These are phyloP conservation scores for Fonsecaea multimorphosa DNA, from an alignment of 2,329 filamentous ascomycete species.

Conservation along the genomic window DNA sequence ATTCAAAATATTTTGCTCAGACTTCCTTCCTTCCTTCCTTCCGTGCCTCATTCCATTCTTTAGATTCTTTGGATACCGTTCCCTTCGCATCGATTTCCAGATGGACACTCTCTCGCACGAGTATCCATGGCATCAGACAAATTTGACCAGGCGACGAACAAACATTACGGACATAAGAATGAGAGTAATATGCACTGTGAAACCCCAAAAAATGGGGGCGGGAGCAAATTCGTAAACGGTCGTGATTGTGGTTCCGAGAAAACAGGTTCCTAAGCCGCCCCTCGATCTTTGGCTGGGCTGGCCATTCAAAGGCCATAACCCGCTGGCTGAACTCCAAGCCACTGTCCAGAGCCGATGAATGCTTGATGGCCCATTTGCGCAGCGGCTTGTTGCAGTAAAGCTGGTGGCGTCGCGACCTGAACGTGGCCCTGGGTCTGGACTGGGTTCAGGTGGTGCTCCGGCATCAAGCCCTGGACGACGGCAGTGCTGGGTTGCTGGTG, in stretches of 20 bases:
- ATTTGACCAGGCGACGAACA: no score
- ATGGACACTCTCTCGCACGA: no score
- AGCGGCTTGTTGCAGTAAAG: background rate
- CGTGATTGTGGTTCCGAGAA: background rate
- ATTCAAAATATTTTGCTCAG: no score
- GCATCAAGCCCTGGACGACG: background rate
- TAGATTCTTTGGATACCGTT: no score
- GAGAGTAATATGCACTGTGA: no score
- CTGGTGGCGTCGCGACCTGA: background rate
- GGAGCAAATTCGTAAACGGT: background rate
- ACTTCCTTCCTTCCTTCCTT: no score
- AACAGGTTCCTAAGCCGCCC: background rate
- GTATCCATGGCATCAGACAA: no score
- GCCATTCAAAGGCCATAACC: no score
- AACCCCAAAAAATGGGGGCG: no score
- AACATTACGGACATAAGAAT: no score
- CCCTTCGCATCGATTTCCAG: no score
- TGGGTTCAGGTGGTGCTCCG: background rate
- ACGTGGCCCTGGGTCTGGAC: background rate
- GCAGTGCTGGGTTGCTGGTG: background rate
- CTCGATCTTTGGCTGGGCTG: background rate
- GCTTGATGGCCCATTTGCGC: background rate
- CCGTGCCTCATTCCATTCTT: no score
- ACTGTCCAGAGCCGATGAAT: background rate
- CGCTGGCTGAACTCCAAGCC: background rate